Evolutionary conservation across 106 monocot species (phyloP), one percentile per base, ranked within the genome.

Genomic region (Narthecium ossifragum): DNA sequence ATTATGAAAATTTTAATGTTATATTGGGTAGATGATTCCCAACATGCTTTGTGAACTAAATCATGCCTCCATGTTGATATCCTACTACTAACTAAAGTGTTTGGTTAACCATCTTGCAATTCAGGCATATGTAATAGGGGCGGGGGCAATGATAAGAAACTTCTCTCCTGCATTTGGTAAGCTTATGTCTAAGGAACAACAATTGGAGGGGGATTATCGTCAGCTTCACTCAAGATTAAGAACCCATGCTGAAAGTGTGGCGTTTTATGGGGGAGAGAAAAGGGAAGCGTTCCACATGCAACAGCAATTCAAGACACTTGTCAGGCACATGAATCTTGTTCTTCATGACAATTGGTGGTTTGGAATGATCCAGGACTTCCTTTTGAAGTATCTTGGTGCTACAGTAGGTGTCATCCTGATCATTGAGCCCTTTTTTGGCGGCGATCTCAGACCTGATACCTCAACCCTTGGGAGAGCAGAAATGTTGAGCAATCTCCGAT

Each of bases 401-500:
- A 99, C 98, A 3, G 84, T 99, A 37, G 98, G 61, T 59, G 98
- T 99, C 52, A 54, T 91, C 46, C 72, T 99, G 45, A 99, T 99
- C 22, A 88, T 99, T 64, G 98, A 99, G 53, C 98, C 98, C 10
- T 99, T 99, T 70, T 99, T 99, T 77, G 69, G 84, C 68, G 98
- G 98, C 27, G 77, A 79, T 65, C 87, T 99, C 39, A 84, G 65
- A 72, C 85, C 98, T 31, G 98, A 99, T 68, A 56, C 84, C 52
- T 91, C 91, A 46, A 99, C 91, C 14, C 40, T 92, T 64, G 98
- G 98, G 38, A 80, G 82, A 67, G 98, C 98, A 74, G 98, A 99
- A 76, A 99, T 99, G 98, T 70, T 99, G 57, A 99, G 98, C 79
- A 99, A 99, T 75, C 73, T 99, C 51, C 86, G 98, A 20, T 99